These are phyloP conservation scores for Coprinopsis cinerea DNA, from an alignment of 768 basidiomycete genomes.

Conservation along the genomic window DNA sequence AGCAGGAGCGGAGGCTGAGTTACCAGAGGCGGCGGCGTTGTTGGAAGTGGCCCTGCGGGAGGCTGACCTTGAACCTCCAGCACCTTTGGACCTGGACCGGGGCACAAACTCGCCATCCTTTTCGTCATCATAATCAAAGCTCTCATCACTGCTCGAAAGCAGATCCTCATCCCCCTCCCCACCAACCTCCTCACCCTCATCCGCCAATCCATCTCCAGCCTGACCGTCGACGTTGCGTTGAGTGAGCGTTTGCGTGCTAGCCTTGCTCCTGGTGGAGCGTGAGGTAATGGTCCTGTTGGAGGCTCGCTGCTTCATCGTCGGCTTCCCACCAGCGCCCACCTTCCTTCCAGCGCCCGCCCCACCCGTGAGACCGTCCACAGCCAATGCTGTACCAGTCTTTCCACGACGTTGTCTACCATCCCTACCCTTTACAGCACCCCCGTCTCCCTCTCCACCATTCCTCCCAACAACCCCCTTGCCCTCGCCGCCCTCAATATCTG, in stretches of 20 bases:
- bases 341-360: background rate
- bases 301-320: constrained; percentile 2
- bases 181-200: constrained; percentile 3
- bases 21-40: background rate
- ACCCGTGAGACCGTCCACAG: background rate
- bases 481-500: background rate
- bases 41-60: constrained; percentile 1
- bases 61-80: background rate
- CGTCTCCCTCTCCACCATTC: background rate
- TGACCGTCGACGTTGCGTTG: constrained; percentile 7
- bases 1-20: background rate
- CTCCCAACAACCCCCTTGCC: background rate
- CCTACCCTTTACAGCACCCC: background rate
- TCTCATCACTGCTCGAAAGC: constrained; percentile 11
- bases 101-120: constrained; percentile 29
- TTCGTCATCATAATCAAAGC: constrained; percentile 21
- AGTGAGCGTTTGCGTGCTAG: constrained; percentile 11
- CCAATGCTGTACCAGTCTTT: background rate
- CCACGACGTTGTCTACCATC: background rate
- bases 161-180: constrained; percentile 14
- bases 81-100: constrained; percentile 11
- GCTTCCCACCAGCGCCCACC: background rate
- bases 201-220: background rate
- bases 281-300: background rate
- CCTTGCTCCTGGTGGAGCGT: constrained; percentile 1